These are phyloP conservation scores for Neonectria hederae DNA, from an alignment of 2,329 filamentous ascomycete genomes.

Conservation along the genomic window DNA sequence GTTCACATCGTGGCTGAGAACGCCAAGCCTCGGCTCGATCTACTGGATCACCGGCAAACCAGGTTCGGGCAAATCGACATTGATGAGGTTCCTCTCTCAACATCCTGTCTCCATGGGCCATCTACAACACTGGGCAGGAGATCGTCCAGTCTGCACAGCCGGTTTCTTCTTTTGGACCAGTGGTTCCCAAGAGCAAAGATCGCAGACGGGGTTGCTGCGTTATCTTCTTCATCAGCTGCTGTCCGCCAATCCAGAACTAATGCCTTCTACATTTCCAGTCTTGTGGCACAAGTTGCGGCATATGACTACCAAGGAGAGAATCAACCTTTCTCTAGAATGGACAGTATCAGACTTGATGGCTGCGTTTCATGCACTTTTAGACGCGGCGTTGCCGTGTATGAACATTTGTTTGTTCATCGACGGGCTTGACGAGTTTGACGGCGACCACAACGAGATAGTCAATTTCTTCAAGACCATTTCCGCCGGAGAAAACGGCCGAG, in stretches of 20 bases:
- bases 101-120: slow-evolving; percentile 29
- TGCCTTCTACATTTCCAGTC: slow-evolving; percentile 39
- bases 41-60: slow-evolving; percentile 55
- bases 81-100: slow-evolving; percentile 52
- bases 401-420: slow-evolving; percentile 46
- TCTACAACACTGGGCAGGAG: slow-evolving; percentile 42
- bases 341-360: slow-evolving; percentile 41
- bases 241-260: slow-evolving; percentile 34
- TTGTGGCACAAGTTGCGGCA: slow-evolving; percentile 42
- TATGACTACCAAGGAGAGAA: slow-evolving; percentile 46
- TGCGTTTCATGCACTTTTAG: slow-evolving; percentile 38
- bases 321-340: slow-evolving; percentile 45
- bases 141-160: slow-evolving; percentile 43
- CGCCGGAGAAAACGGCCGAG: slow-evolving; percentile 11
- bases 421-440: slow-evolving; percentile 48
- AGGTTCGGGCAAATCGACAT: slow-evolving; percentile 57
- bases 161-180: slow-evolving; percentile 59
- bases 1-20: slow-evolving; percentile 44
- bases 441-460: slow-evolving; percentile 42
- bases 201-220: slow-evolving; percentile 49
- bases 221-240: slow-evolving; percentile 51
- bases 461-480: slow-evolving; percentile 42
- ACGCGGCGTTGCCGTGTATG: slow-evolving; percentile 27
- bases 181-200: slow-evolving; percentile 50
- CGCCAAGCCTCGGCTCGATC: slow-evolving; percentile 32